phyloP scores from a whole-genome alignment of 352 stramenopile genomes.

The Thraustotheca clavata region DNA sequence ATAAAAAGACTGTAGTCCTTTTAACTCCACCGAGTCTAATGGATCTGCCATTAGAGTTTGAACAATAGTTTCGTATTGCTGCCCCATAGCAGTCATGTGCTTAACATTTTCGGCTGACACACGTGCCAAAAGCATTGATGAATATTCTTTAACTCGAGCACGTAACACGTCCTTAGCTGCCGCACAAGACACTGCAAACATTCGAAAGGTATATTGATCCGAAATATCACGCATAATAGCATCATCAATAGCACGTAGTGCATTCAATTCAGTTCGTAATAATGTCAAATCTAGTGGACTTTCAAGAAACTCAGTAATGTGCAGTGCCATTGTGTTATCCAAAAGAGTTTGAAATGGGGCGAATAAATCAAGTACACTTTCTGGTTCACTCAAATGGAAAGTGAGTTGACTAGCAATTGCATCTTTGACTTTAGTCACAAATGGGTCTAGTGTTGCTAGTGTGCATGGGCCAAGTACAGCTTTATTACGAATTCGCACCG shows the following conservation, averaged over 20 bases:
- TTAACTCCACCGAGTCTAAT: conserved; percentile 86
- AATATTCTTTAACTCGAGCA: conserved; percentile 59
- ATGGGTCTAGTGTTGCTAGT: conserved; percentile 66
- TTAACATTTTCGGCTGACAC: conserved; percentile 79
- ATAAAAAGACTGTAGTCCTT: conserved; percentile 81
- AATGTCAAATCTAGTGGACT: conserved; percentile 28
- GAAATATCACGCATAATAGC: conserved; percentile 38
- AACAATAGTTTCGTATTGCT: conserved; percentile 84
- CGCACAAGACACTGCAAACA: conserved; percentile 83
- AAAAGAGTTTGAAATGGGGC: conserved; percentile 68
- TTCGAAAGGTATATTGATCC: conserved; percentile 85
- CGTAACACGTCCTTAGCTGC: conserved; percentile 84
- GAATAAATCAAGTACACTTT: conserved; percentile 61
- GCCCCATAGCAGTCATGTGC: conserved; percentile 80
- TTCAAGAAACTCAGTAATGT: conserved; percentile 44
- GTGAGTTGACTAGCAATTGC: conserved; percentile 39
- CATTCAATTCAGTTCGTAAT: conserved; percentile 44
- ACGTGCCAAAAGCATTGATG: conserved; percentile 61
- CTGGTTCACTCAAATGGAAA: conserved; percentile 60
- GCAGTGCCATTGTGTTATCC: conserved; percentile 63
- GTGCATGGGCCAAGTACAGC: conserved; percentile 73
- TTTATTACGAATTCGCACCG: conserved; percentile 44
- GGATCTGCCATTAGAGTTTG: conserved; percentile 81
- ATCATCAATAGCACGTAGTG: conserved; percentile 41
- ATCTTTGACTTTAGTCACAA: conserved; percentile 66